These are phyloP conservation scores for Clavispora santaluciae DNA, from an alignment of 805 yeast species.

Conservation along the genomic window DNA sequence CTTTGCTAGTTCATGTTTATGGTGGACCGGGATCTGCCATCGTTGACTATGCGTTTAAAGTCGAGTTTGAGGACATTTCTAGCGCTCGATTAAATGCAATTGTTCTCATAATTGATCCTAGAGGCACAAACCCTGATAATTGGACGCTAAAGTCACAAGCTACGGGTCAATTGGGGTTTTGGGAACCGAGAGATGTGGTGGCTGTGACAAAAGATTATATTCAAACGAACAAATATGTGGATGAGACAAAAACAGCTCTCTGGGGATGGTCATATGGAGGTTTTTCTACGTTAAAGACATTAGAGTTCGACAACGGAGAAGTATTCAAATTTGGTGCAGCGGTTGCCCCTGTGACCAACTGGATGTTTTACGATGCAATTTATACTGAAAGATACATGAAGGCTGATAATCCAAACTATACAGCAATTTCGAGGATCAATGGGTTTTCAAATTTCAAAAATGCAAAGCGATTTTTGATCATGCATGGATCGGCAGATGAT, in stretches of 20 bases:
- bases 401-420: slow-evolving; percentile 41
- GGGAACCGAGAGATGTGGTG: slow-evolving; percentile 72
- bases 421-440: slow-evolving; percentile 36
- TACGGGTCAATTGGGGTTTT: slow-evolving; percentile 54
- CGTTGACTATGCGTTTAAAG: slow-evolving; percentile 40
- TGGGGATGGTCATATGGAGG: slow-evolving; percentile 95
- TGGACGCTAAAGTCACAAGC: slow-evolving; percentile 63
- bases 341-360: slow-evolving; percentile 82
- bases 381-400: slow-evolving; percentile 81
- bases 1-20: slow-evolving; percentile 62
- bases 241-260: slow-evolving; percentile 52
- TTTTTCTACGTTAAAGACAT: slow-evolving; percentile 65
- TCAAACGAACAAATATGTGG: slow-evolving; percentile 41
- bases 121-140: slow-evolving; percentile 79
- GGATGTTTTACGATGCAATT: slow-evolving; percentile 71
- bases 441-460: slow-evolving; percentile 41
- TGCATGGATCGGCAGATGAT: slow-evolving; percentile 83
- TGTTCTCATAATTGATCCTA: slow-evolving; percentile 66
- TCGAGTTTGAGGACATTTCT: slow-evolving; percentile 57
- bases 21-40: slow-evolving; percentile 81
- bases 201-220: slow-evolving; percentile 49
- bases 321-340: slow-evolving; percentile 72
- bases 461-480: slow-evolving; percentile 56
- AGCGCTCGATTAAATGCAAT: slow-evolving; percentile 55
- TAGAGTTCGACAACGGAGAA: slow-evolving; percentile 60